phyloP scores from a whole-genome alignment of 768 basidiomycete species.

The Cantharellus anzutake region DNA sequence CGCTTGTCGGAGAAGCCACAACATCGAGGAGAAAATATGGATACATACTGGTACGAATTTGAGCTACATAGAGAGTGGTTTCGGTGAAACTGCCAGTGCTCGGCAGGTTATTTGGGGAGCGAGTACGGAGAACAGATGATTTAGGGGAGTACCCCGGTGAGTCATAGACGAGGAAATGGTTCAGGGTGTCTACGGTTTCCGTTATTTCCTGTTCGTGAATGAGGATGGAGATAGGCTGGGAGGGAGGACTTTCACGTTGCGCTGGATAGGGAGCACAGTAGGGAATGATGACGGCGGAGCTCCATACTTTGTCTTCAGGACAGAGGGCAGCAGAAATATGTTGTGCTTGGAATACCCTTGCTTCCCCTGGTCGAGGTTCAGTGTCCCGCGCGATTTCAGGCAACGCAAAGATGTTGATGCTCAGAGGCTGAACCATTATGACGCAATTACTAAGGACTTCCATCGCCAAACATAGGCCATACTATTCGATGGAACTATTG shows the following conservation, averaged over 20 bases:
- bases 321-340: background rate
- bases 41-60: background rate
- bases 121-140: background rate
- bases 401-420: background rate
- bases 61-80: background rate
- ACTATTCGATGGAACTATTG: background rate
- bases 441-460: background rate
- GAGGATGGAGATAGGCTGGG: background rate
- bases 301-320: background rate
- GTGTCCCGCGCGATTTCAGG: background rate
- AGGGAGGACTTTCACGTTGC: background rate
- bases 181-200: background rate
- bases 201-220: background rate
- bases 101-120: background rate
- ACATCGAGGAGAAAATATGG: background rate
- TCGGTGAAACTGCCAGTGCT: too few species aligned
- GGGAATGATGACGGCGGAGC: background rate
- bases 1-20: background rate
- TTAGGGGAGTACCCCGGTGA: background rate
- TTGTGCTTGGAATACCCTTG: background rate
- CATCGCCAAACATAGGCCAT: background rate
- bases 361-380: too few species aligned
- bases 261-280: background rate
- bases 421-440: background rate
- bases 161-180: background rate